These are phyloP conservation scores for Rhizopogon vulgaris DNA, from an alignment of 768 basidiomycete genomes.

Conservation along the genomic window DNA sequence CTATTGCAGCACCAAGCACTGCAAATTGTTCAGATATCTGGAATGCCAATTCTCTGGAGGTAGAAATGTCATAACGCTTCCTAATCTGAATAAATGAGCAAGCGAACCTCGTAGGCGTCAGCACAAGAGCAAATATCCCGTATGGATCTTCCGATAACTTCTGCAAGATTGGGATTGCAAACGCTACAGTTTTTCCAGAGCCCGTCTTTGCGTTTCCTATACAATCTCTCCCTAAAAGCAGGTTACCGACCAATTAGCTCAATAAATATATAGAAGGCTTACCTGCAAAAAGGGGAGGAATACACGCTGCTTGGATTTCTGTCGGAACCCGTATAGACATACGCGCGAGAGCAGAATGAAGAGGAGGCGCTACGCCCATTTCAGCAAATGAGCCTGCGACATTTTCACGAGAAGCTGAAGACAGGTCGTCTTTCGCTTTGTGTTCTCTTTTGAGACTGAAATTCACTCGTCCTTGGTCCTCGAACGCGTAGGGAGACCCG, in stretches of 20 bases:
- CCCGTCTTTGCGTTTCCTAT: constrained; percentile 98
- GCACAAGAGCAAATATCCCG: constrained; percentile 87
- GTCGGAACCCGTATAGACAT: constrained; percentile 89
- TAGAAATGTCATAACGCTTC: neutral
- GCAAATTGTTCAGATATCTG: constrained; percentile 96
- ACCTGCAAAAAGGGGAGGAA: constrained; percentile 82
- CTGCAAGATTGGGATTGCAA: constrained; percentile 92
- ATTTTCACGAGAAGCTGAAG: constrained; percentile 16
- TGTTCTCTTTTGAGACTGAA: neutral
- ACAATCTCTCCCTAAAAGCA: constrained; percentile 78
- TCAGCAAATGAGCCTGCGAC: constrained; percentile 39
- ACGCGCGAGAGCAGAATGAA: constrained; percentile 59
- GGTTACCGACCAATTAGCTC: neutral
- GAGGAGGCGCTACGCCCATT: constrained; percentile 51
- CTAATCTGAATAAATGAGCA: neutral
- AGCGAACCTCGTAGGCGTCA: constrained; percentile 89
- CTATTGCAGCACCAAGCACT: constrained; percentile 79
- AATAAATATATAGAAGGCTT: constrained; percentile 5
- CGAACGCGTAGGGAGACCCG: neutral
- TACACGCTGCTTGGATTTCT: constrained; percentile 84
- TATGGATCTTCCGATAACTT: constrained; percentile 84
- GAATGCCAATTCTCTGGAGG: constrained; percentile 83
- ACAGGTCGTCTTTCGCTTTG: constrained; percentile 10
- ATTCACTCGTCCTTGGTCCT: neutral
- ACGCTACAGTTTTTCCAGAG: constrained; percentile 96